These are phyloP conservation scores for Wallacemonas sp. DNA, from an alignment of 208 protist species.

Conservation along the genomic window DNA sequence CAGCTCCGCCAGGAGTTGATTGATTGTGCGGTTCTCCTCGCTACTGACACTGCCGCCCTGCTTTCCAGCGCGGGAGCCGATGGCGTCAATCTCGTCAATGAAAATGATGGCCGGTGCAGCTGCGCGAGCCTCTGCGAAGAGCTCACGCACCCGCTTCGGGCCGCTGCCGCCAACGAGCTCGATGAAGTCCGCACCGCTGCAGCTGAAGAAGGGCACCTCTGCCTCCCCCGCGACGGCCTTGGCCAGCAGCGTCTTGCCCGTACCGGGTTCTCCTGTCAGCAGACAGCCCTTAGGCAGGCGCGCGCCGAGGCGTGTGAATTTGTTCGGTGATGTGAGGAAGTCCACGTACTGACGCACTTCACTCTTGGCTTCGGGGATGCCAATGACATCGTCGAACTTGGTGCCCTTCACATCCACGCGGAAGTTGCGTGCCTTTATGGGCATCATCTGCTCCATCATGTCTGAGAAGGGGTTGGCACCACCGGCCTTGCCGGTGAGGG, in stretches of 20 bases:
- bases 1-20: slow-evolving; percentile 96
- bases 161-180: slow-evolving; percentile 97
- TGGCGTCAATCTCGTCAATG: slow-evolving; percentile 99
- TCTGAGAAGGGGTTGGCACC: slow-evolving; percentile 62
- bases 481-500: slow-evolving; percentile 15
- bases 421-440: slow-evolving; percentile 86
- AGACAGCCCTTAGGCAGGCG: slow-evolving; percentile 96
- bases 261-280: slow-evolving; percentile 96
- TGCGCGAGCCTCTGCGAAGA: slow-evolving; percentile 94
- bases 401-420: slow-evolving; percentile 86
- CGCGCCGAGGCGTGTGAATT: slow-evolving; percentile 95
- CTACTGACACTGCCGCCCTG: slow-evolving; percentile 82
- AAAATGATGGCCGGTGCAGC: slow-evolving; percentile 97
- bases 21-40: slow-evolving; percentile 95
- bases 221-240: slow-evolving; percentile 97
- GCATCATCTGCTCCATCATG: slow-evolving; percentile 90
- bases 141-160: slow-evolving; percentile 94
- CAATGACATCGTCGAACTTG: slow-evolving; percentile 94
- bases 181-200: slow-evolving; percentile 96
- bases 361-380: slow-evolving; percentile 95
- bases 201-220: slow-evolving; percentile 94
- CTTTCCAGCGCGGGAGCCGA: slow-evolving; percentile 84
- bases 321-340: slow-evolving; percentile 96
- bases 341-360: slow-evolving; percentile 98
- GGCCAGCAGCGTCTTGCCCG: slow-evolving; percentile 98